Conservation (phyloP, 148 eudicot genomes). For the Talinum fruticosum region DNA sequence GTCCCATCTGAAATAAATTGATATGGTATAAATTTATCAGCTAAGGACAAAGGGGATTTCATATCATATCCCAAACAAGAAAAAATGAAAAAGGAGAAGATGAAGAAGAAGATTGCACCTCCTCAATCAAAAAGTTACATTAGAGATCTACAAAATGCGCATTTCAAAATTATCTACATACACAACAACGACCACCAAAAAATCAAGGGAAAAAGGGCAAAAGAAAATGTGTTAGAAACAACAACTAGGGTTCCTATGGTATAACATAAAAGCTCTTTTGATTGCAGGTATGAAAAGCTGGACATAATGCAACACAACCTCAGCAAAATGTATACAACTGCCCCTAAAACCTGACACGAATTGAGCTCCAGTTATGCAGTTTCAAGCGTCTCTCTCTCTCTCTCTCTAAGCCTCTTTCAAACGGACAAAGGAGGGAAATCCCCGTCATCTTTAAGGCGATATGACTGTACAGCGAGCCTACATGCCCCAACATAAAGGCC, state of each 20-base stretch:
- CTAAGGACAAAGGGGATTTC: neutral
- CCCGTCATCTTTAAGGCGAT: constrained; percentile 73
- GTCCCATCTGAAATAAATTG: no score
- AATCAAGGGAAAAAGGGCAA: neutral
- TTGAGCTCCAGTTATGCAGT: constrained; percentile 11
- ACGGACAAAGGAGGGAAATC: constrained; percentile 85
- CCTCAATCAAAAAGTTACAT: constrained; percentile 26
- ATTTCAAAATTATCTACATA: constrained; percentile 36
- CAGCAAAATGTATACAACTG: constrained; percentile 26
- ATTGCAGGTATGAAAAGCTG: constrained; percentile 26
- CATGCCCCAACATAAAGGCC: constrained; percentile 28
- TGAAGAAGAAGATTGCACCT: constrained; percentile 22
- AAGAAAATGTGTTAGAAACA: constrained; percentile 24
- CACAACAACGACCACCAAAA: constrained; percentile 25
- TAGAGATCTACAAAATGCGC: constrained; percentile 31
- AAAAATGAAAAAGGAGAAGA: neutral
- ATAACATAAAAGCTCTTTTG: constrained; percentile 18
- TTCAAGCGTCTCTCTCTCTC: constrained; percentile 12
- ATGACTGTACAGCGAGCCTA: constrained; percentile 50
- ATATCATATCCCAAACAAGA: constrained; percentile 7
- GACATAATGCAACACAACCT: constrained; percentile 23
- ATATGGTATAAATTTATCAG: no score
- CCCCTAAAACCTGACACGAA: constrained; percentile 20
- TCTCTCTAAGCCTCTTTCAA: constrained; percentile 27
- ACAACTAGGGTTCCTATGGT: constrained; percentile 28